Base-by-base conservation (phyloP, 2,329 filamentous ascomycete genomes). In the Monilinia fructicola region DNA sequence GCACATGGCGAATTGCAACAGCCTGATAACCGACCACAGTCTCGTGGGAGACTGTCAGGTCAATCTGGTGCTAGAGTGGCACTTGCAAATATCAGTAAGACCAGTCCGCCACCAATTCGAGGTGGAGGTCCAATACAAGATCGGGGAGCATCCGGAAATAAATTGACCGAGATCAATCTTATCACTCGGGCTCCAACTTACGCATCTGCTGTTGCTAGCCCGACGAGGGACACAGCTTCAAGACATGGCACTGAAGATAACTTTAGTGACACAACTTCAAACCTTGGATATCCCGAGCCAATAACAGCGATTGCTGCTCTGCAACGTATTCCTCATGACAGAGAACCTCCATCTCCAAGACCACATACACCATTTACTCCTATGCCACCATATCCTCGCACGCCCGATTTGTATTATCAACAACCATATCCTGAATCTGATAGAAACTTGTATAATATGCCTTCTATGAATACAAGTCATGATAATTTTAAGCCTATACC, bases 21-120 rank as follows among this genome's bases (percentile, higher is more conserved):
- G 5, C 68, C 71, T 7, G 66, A 53, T 54, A 56, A 68, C 40
- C 67, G 69, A 54, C 64, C 68, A 11, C 67, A 70, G 23, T 73
- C 71, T 48, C 68, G 73, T 42, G 71, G 72, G 9, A 54, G 70
- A 11, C 63, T 73, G 71, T 67, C 77, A 70, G 60, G 76, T 67
- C 65, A 74, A 67, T 62, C 72, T 73, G n/a, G 76, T 77, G 83
- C 82, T 0, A 79, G 82, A 69, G 70, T 79, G 31, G 76, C 77
- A 23, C 74, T 84, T 9, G 78, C 77, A 54, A 77, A 78, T 55
- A 80, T 84, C 67, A 79, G 77, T 3, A 76, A 75, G 66, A 74
- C 69, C 1, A 77, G 79, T 18, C 78, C 78, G 11, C 74, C 77
- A 0, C 72, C 76, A 18, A 68, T 73, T 31, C 68, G 73, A 68